Evolutionary conservation across 73 alveolate genomes (phyloP), one percentile per base, ranked within the genome.

Genomic region (Tetrahymena elliotti): DNA sequence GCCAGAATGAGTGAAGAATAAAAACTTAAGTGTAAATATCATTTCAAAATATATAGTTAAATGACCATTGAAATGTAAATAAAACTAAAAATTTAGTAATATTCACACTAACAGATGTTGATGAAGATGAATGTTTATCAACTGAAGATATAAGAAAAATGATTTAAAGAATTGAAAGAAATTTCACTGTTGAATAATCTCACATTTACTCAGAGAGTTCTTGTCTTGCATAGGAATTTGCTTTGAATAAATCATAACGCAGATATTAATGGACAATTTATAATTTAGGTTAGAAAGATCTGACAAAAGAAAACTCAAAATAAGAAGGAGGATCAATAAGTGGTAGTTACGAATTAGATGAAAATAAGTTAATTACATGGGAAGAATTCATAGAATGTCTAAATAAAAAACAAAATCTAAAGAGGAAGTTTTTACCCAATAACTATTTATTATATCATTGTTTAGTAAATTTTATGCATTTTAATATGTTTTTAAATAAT

Each of bases 101-200:
- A 39, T 94, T 94, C 53, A 52, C 93, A 34, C 41, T 94, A 88
- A 94, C 94, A 84, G 96, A 94, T 94, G 96, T 94, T 39, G 96
- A 94, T 84, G 96, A 94, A 94, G 96, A 94, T 94, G 96, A 94
- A 20, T 94, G 96, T 84, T 52, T 94, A n/a, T 94, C 96, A 22
- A 94, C 93, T 22, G 95, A 94, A 52, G 96, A 94, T 94, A 94
- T 94, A 13, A 37, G 52, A 38, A 39, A 94, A 35, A 94, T 94
- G 96, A 94, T 94, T 15, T 84, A 94, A 83, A 94, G 96, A 94
- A 94, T 94, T 12, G 96, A 94, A 40, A 94, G 93, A 93, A 94
- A 94, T 94, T 94, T 94, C 84, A 94, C 95, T 22, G 92, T 83
- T 5, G 96, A 94, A 39, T 84, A 88, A 0, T 84, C 96, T 4